These are phyloP conservation scores for Fomitopsis pinicola DNA, from an alignment of 1,284 basidiomycete genomes.

Conservation along the genomic window DNA sequence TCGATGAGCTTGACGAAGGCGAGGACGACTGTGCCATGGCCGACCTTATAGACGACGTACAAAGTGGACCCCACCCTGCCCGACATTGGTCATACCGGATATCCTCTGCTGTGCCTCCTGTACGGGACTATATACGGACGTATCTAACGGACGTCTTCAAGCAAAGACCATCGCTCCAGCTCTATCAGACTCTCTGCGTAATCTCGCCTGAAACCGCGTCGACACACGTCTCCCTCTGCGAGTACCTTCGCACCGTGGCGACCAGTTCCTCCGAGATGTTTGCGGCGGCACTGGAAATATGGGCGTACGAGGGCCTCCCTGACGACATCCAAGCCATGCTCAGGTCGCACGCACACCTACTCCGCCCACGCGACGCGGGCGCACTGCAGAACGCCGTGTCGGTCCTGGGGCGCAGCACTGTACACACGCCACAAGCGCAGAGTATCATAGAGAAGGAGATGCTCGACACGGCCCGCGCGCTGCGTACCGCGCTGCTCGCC, in stretches of 20 bases:
- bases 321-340: slow-evolving; percentile 38
- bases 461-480: slow-evolving; percentile 35
- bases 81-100: slow-evolving; percentile 47
- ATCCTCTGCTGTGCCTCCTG: slow-evolving; percentile 33
- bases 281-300: slow-evolving; percentile 49
- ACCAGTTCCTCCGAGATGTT: slow-evolving; percentile 47
- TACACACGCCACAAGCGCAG: slow-evolving; percentile 31
- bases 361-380: slow-evolving; percentile 50
- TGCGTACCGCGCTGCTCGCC: slow-evolving; percentile 37
- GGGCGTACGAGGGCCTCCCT: slow-evolving; percentile 32
- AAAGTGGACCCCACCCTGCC: slow-evolving; percentile 30
- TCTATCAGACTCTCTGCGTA: slow-evolving; percentile 40
- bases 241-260: slow-evolving; percentile 36
- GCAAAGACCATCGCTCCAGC: slow-evolving; percentile 38
- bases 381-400: slow-evolving; percentile 42
- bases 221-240: slow-evolving; percentile 32
- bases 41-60: slow-evolving; percentile 13
- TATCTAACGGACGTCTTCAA: slow-evolving; percentile 44
- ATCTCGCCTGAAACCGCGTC: slow-evolving; percentile 31
- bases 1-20: slow-evolving; percentile 19
- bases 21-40: slow-evolving; percentile 15
- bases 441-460: slow-evolving; percentile 50
- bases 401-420: slow-evolving; percentile 28
- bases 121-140: slow-evolving; percentile 41
- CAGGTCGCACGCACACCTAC: slow-evolving; percentile 41